phyloP scores from a whole-genome alignment of 1,284 basidiomycete species.

The Lignosus rhinocerotis region DNA sequence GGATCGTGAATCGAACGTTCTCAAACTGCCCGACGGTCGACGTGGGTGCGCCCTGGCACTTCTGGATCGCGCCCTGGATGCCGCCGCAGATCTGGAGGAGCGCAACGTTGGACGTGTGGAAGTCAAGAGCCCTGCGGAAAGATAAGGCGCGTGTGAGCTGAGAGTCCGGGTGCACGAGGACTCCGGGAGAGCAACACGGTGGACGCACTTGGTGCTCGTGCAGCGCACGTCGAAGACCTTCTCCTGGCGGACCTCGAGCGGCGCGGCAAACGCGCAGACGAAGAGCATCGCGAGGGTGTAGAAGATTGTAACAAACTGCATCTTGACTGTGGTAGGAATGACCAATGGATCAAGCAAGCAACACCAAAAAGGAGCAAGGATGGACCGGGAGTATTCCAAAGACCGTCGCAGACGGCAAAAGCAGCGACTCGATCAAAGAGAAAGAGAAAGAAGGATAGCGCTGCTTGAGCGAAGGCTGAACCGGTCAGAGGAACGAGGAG shows the following conservation, averaged over 20 bases:
- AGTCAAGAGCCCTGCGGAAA: slow-evolving; percentile 29
- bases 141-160: not conserved
- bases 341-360: not conserved
- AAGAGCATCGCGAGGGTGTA: slow-evolving; percentile 21
- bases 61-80: slow-evolving; percentile 34
- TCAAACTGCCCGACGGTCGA: slow-evolving; percentile 31
- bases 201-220: slow-evolving; percentile 19
- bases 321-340: slow-evolving; percentile 4
- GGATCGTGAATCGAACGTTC: slow-evolving; percentile 33
- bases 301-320: slow-evolving; percentile 23
- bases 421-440: slow-evolving; percentile 17
- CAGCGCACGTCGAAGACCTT: slow-evolving; percentile 29
- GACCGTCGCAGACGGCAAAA: slow-evolving; percentile 25
- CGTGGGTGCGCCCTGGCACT: slow-evolving; percentile 34
- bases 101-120: slow-evolving; percentile 35
- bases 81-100: slow-evolving; percentile 36
- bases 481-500: slow-evolving; percentile 22
- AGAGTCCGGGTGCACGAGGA: not conserved
- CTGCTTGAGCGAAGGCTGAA: slow-evolving; percentile 24
- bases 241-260: slow-evolving; percentile 27
- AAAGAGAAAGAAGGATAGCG: slow-evolving; percentile 11
- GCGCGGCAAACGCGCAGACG: slow-evolving; percentile 27
- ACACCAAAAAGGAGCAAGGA: slow-evolving; percentile 4
- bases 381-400: slow-evolving; percentile 14
- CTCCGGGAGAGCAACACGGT: not conserved